phyloP scores from a whole-genome alignment of 23 red algal species.

The Cyanidium caldarium region DNA sequence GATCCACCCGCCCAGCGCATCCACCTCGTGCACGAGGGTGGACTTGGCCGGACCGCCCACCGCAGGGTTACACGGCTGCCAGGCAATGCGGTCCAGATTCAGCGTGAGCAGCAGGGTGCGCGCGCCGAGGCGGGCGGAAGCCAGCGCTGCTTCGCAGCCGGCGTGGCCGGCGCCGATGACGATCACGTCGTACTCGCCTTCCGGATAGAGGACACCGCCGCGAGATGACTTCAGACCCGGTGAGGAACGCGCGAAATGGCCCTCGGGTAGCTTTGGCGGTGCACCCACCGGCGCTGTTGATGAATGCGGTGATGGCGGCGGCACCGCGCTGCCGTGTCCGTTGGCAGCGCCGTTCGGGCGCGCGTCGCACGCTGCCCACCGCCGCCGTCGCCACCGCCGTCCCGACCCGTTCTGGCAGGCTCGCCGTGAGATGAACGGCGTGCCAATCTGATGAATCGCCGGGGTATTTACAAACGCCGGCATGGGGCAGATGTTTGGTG shows the following conservation, averaged over 20 bases:
- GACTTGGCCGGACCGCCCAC: slow-evolving; percentile 94
- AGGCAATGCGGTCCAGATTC: slow-evolving; percentile 78
- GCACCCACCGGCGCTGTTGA: too few species aligned
- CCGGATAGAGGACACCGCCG: neutral
- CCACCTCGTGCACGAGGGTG: slow-evolving; percentile 93
- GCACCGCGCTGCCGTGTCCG: too few species aligned
- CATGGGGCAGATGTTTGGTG: too few species aligned
- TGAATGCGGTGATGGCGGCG: too few species aligned
- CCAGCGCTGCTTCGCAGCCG: slow-evolving; percentile 88
- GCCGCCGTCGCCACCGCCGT: too few species aligned
- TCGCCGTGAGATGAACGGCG: too few species aligned
- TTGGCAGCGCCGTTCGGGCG: too few species aligned
- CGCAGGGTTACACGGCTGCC: slow-evolving; percentile 98
- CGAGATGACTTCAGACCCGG: neutral
- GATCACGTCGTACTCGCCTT: slow-evolving; percentile 62
- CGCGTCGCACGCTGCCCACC: too few species aligned
- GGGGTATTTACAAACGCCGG: too few species aligned
- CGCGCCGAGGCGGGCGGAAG: slow-evolving; percentile 52
- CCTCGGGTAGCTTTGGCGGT: neutral
- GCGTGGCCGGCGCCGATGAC: slow-evolving; percentile 92
- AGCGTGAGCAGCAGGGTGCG: slow-evolving; percentile 65
- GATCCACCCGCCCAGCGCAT: slow-evolving; percentile 91
- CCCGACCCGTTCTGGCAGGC: too few species aligned
- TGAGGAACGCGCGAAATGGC: neutral
- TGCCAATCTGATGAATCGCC: too few species aligned